phyloP scores from a whole-genome alignment of 2,329 filamentous ascomycete genomes.

The Pseudogymnoascus sp. region DNA sequence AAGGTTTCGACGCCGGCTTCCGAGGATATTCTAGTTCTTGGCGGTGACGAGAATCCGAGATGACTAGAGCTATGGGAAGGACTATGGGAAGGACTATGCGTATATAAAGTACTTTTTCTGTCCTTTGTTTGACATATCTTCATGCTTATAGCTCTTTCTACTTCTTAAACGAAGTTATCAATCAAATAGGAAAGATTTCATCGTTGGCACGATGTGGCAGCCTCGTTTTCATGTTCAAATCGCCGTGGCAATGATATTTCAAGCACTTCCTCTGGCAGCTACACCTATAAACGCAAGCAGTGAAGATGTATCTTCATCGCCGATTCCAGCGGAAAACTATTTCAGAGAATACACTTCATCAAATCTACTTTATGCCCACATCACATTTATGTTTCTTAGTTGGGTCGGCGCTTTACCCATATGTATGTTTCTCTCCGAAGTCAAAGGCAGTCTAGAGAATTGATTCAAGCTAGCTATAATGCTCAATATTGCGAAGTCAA shows the following conservation, averaged over 20 bases:
- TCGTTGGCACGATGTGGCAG: constrained; percentile 13
- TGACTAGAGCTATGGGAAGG: constrained; percentile 12
- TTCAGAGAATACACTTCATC: constrained; percentile 14
- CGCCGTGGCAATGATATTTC: constrained; percentile 11
- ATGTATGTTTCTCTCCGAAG: constrained; percentile 12
- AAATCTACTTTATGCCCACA: constrained; percentile 13
- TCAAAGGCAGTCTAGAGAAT: constrained; percentile 11
- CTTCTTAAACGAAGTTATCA: constrained; percentile 4
- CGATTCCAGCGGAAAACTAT: constrained; percentile 15
- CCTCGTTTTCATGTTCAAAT: constrained; percentile 11
- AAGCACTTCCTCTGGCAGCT: constrained; percentile 15
- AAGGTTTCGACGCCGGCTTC: constrained; percentile 10
- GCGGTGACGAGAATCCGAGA: constrained; percentile 13
- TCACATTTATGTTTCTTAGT: constrained; percentile 13
- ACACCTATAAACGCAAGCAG: constrained; percentile 13
- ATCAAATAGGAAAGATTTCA: constrained; percentile 11
- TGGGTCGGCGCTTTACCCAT: constrained; percentile 13
- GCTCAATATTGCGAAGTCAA: constrained; percentile 14
- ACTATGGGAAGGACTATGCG: constrained; percentile 11
- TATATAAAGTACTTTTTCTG: constrained; percentile 1
- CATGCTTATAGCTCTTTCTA: constrained; percentile 13
- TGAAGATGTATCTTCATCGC: constrained; percentile 12
- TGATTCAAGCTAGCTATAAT: constrained; percentile 5
- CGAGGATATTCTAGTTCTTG: constrained; percentile 12
- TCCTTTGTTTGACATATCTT: constrained; percentile 13